phyloP scores from a whole-genome alignment of 1,284 basidiomycete species.

The Lentinula novae-zelandiae region DNA sequence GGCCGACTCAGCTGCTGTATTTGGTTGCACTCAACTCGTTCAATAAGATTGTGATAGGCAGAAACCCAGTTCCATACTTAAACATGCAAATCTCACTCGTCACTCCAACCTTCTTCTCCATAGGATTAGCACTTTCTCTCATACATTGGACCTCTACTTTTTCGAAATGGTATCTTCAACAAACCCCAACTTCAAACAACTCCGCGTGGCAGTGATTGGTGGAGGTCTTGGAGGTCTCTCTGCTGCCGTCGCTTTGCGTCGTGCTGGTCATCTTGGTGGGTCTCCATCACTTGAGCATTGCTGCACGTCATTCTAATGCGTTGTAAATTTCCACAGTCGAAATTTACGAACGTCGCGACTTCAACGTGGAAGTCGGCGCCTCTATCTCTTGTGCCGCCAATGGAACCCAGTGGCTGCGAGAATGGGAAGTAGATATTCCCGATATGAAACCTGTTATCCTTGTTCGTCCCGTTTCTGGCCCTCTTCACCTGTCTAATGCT shows the following conservation, averaged over 20 bases:
- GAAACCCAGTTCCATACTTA: neutral
- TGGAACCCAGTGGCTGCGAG: constrained; percentile 30
- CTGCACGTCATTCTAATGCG: neutral
- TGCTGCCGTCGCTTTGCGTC: constrained; percentile 15
- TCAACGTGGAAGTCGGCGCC: constrained; percentile 29
- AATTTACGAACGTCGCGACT: constrained; percentile 28
- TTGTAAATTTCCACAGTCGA: constrained; percentile 13
- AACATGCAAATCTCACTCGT: neutral
- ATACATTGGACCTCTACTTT: neutral
- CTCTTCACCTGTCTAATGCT: neutral
- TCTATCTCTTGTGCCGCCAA: constrained; percentile 32
- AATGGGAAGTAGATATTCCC: constrained; percentile 30
- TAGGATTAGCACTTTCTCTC: neutral
- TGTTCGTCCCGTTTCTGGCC: constrained; percentile 10
- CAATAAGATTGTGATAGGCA: neutral
- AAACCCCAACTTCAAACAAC: constrained; percentile 13
- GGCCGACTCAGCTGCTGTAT: neutral
- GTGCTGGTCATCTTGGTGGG: constrained; percentile 15
- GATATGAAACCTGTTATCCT: constrained; percentile 27
- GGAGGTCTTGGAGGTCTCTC: constrained; percentile 15
- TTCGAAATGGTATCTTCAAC: constrained; percentile 3
- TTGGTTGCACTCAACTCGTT: neutral
- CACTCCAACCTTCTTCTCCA: neutral
- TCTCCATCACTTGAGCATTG: neutral
- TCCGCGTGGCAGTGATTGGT: constrained; percentile 15